Percentiles rank a stretch among this genome's conserved stretches.
These are phyloP conservation scores for Elaeis guineensis DNA, from an alignment of 176 grass and related monocot species.

Conservation along the genomic window DNA sequence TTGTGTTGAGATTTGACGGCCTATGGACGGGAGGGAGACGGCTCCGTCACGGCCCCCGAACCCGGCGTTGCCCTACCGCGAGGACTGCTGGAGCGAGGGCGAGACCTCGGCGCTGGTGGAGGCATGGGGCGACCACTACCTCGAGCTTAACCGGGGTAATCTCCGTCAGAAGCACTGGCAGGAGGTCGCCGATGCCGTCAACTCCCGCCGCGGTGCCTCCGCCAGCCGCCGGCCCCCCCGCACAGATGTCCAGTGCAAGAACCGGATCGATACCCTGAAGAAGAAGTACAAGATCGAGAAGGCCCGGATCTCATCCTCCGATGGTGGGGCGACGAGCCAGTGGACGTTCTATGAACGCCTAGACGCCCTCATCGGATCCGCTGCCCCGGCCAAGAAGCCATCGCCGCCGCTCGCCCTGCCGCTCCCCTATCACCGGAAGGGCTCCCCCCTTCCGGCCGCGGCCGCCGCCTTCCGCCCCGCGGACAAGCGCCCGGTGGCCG, in stretches of 20 bases:
- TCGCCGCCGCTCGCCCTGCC: constrained; percentile 32
- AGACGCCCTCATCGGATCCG: constrained; percentile 60
- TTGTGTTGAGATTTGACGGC: too few relatives aligned
- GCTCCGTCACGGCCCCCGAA: constrained; percentile 48
- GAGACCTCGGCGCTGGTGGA: constrained; percentile 75
- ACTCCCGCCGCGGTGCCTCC: constrained; percentile 42
- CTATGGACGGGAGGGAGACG: constrained; percentile 11
- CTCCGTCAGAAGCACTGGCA: constrained; percentile 99
- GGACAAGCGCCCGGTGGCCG: neutral
- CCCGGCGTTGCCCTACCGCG: constrained; percentile 77
- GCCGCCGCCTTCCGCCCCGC: constrained; percentile 4
- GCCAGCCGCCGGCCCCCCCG: constrained; percentile 67
- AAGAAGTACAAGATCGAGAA: constrained; percentile 99
- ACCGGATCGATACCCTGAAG: constrained; percentile 97
- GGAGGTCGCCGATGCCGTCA: constrained; percentile 83
- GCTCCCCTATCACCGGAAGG: constrained; percentile 19
- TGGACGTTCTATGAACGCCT: constrained; percentile 77
- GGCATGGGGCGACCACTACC: constrained; percentile 80
- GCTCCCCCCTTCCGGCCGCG: constrained; percentile 11
- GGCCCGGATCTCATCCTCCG: neutral
- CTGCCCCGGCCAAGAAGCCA: constrained; percentile 4
- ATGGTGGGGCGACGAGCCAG: constrained; percentile 20
- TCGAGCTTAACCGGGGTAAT: constrained; percentile 87
- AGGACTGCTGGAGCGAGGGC: constrained; percentile 99
- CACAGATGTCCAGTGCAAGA: constrained; percentile 96